phyloP scores from a whole-genome alignment of 1,284 basidiomycete species.

The Ceratobasidium sp. region DNA sequence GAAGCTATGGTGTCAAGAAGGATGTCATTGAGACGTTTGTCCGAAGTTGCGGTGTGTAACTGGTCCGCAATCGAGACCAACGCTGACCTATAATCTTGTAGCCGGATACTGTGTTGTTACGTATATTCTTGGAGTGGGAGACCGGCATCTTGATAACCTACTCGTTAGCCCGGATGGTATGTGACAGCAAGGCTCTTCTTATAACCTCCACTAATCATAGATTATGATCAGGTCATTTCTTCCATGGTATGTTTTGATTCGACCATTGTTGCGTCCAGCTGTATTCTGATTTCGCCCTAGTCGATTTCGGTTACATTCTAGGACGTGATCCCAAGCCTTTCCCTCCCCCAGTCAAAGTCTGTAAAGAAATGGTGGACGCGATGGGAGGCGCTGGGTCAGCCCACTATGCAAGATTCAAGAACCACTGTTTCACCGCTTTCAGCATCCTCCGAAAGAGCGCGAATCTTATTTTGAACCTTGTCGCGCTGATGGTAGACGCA shows the following conservation, averaged over 20 bases:
- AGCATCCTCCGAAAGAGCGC: constrained; percentile 94
- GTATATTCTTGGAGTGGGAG: constrained; percentile 95
- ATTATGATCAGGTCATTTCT: constrained; percentile 80
- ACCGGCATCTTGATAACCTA: constrained; percentile 96
- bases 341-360: constrained; percentile 97
- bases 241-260: constrained; percentile 67
- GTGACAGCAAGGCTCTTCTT: constrained; percentile 46
- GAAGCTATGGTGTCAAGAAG: constrained; percentile 91
- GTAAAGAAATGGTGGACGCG: constrained; percentile 99
- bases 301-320: constrained; percentile 98
- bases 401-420: constrained; percentile 95
- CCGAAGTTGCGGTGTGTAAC: constrained; percentile 87
- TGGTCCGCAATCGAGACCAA: background rate
- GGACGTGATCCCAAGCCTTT: constrained; percentile 98
- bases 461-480: constrained; percentile 96
- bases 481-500: constrained; percentile 97
- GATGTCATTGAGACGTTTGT: constrained; percentile 96
- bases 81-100: constrained; percentile 49
- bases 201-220: background rate
- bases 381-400: constrained; percentile 96
- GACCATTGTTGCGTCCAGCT: background rate
- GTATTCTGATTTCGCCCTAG: constrained; percentile 53
- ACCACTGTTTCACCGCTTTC: constrained; percentile 95
- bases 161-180: constrained; percentile 90
- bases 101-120: constrained; percentile 99